phyloP scores from a whole-genome alignment of 352 stramenopile species.

The Bremia lactucae region DNA sequence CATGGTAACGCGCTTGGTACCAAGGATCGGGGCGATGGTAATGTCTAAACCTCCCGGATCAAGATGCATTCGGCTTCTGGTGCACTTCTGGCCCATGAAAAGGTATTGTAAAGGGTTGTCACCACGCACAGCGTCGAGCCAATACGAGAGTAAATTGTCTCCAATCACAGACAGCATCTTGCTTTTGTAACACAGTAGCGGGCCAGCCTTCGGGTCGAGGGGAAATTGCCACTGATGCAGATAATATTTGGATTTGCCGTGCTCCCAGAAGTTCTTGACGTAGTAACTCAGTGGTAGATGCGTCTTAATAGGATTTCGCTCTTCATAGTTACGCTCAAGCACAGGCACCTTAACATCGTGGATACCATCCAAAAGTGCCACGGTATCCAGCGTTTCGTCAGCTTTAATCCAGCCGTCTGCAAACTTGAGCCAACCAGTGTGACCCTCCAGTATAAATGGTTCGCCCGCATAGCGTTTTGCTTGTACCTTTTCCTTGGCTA shows the following conservation, averaged over 20 bases:
- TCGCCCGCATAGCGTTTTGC: constrained; percentile 55
- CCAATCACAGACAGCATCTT: constrained; percentile 83
- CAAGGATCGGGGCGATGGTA: constrained; percentile 89
- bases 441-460: constrained; percentile 61
- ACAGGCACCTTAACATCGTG: constrained; percentile 73
- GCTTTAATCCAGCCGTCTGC: constrained; percentile 49
- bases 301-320: constrained; percentile 67
- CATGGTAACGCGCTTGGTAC: constrained; percentile 70
- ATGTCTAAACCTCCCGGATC: constrained; percentile 88
- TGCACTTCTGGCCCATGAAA: constrained; percentile 89
- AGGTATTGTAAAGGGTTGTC: constrained; percentile 91
- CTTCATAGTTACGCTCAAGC: constrained; percentile 71
- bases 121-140: constrained; percentile 77
- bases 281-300: constrained; percentile 59
- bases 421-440: constrained; percentile 56
- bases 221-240: constrained; percentile 95
- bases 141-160: constrained; percentile 88
- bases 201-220: constrained; percentile 53
- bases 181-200: constrained; percentile 78
- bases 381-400: constrained; percentile 41
- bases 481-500: constrained; percentile 47
- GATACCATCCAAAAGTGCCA: constrained; percentile 52
- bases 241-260: constrained; percentile 80
- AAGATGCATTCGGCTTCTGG: constrained; percentile 84
- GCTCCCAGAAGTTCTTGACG: constrained; percentile 75